Conservation (phyloP, 768 basidiomycete genomes). For the Leccinellum luteum region DNA sequence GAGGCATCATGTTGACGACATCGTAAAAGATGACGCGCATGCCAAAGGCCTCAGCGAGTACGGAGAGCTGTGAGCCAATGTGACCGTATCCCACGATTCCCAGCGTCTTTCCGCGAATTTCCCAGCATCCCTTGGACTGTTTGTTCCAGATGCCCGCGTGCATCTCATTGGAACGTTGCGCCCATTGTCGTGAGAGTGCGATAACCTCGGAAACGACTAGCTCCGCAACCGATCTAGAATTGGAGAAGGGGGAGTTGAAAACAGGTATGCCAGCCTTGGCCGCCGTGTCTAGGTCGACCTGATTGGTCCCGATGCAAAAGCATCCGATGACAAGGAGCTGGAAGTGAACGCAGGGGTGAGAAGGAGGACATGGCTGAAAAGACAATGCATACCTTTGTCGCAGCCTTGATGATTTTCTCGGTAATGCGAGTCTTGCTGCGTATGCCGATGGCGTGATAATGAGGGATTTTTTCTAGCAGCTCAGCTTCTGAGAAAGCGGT, state of each 20-base stretch:
- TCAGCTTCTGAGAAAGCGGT: constrained; percentile 92
- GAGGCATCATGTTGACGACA: constrained; percentile 94
- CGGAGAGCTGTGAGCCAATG: constrained; percentile 95
- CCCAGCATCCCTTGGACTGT: constrained; percentile 97
- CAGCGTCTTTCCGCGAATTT: constrained; percentile 94
- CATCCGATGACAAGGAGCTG: constrained; percentile 96
- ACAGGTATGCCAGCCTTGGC: constrained; percentile 90
- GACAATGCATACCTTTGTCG: constrained; percentile 61
- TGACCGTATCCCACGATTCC: constrained; percentile 99
- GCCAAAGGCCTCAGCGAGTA: constrained; percentile 94
- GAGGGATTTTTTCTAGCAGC: constrained; percentile 76
- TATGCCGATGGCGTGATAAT: constrained; percentile 94
- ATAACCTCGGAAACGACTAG: constrained; percentile 94
- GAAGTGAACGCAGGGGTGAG: background rate
- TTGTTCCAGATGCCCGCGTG: constrained; percentile 96
- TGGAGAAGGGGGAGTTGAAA: constrained; percentile 99
- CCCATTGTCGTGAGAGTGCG: constrained; percentile 90
- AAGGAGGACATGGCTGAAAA: background rate
- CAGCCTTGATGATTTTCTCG: constrained; percentile 80
- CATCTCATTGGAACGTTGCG: constrained; percentile 86
- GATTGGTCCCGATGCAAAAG: constrained; percentile 99
- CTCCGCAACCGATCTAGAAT: constrained; percentile 98
- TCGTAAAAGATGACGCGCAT: constrained; percentile 96
- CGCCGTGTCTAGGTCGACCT: constrained; percentile 86
- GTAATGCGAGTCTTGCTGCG: constrained; percentile 98